These are phyloP conservation scores for Cryptococcus floricola DNA, from an alignment of 1,284 basidiomycete genomes.

Conservation along the genomic window DNA sequence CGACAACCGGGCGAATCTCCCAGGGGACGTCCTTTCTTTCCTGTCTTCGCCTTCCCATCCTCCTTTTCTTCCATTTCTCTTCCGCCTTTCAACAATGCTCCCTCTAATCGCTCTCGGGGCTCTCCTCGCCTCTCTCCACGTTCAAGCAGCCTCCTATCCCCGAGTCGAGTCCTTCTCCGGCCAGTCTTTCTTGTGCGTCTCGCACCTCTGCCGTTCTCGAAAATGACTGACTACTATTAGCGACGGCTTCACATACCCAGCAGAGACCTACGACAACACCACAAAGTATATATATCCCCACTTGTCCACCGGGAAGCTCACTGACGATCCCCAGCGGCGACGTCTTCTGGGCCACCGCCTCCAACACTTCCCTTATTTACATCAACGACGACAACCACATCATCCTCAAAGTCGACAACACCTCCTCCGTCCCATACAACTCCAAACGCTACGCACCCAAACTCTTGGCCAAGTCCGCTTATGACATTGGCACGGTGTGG, in stretches of 20 bases:
- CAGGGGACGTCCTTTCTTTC: no score
- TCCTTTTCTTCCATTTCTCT: neutral
- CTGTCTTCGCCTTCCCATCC: neutral
- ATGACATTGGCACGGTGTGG: conserved; percentile 62
- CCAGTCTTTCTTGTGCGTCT: conserved; percentile 28
- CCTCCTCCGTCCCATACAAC: conserved; percentile 49
- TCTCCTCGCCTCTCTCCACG: neutral
- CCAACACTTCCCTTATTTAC: conserved; percentile 46
- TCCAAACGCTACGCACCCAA: conserved; percentile 68
- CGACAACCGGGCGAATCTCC: no score
- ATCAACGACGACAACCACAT: conserved; percentile 66
- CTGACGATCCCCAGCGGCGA: conserved; percentile 56
- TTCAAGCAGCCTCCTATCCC: conserved; percentile 21
- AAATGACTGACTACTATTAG: conserved; percentile 17
- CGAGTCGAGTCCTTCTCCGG: conserved; percentile 23
- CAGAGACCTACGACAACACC: conserved; percentile 39
- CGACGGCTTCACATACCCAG: conserved; percentile 26
- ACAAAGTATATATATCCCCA: conserved; percentile 30
- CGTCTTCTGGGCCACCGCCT: conserved; percentile 45
- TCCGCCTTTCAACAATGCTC: neutral
- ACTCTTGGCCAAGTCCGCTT: conserved; percentile 60
- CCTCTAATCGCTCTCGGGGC: neutral
- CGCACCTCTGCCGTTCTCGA: neutral
- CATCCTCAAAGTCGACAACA: conserved; percentile 59
- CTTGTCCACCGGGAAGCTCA: no score